These are phyloP conservation scores for Lasiodiplodia sp. DNA, from an alignment of 2,329 filamentous ascomycete genomes.

Conservation along the genomic window DNA sequence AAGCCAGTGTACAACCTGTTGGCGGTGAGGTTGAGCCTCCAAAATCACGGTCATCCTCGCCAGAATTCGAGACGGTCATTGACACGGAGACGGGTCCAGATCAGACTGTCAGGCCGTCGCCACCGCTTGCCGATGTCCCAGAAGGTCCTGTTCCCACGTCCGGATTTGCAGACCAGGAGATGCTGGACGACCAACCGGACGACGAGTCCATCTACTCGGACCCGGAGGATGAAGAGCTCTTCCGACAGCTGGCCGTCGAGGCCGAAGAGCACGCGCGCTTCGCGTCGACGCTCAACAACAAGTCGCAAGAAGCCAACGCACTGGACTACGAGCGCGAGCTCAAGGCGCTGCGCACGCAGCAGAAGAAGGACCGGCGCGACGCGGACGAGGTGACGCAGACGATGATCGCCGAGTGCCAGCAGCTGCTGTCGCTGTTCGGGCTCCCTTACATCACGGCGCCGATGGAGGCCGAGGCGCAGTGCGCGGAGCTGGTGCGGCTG, in stretches of 20 bases:
- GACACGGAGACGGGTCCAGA: background rate
- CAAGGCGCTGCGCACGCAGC: slow-evolving; percentile 85
- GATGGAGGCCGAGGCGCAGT: slow-evolving; percentile 99
- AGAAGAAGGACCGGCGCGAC: slow-evolving; percentile 94
- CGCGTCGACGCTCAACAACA: slow-evolving; percentile 83
- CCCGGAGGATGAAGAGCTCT: slow-evolving; percentile 88
- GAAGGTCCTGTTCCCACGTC: slow-evolving; percentile 43
- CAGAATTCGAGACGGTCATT: slow-evolving; percentile 60
- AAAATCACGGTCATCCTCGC: slow-evolving; percentile 51
- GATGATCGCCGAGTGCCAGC: slow-evolving; percentile 95
- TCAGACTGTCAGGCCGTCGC: slow-evolving; percentile 32
- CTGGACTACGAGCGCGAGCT: slow-evolving; percentile 89
- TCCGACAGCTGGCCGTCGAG: slow-evolving; percentile 86
- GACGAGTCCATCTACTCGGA: slow-evolving; percentile 67
- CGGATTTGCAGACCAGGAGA: slow-evolving; percentile 41
- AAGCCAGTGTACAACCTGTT: slow-evolving; percentile 14
- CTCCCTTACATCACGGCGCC: slow-evolving; percentile 96
- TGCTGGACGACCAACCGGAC: slow-evolving; percentile 32
- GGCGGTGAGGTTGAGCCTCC: slow-evolving; percentile 34
- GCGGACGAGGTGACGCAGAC: slow-evolving; percentile 96
- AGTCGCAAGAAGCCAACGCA: slow-evolving; percentile 58
- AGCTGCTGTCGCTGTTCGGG: slow-evolving; percentile 87
- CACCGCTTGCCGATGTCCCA: slow-evolving; percentile 34
- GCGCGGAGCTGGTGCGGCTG: slow-evolving; percentile 84
- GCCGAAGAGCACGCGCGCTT: slow-evolving; percentile 94